Evolutionary conservation across 192 early-diverging fungal genomes (phyloP).

Genomic region (Coemansia sp.): DNA sequence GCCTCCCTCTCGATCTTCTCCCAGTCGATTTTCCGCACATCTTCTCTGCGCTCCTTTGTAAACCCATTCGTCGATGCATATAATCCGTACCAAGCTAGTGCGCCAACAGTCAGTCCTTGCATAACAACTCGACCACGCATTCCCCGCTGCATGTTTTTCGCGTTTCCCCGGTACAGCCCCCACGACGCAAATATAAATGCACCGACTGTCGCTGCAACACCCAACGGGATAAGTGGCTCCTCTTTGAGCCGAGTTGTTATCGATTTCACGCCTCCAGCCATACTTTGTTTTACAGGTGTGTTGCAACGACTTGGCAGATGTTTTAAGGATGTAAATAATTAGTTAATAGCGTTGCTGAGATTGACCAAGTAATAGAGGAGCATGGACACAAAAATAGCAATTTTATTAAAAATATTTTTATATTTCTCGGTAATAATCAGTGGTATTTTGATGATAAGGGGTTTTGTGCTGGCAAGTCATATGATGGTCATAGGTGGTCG

Average conservation of each 20-base stretch:
- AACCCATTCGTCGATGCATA: background rate
- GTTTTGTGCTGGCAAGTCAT: too few species aligned
- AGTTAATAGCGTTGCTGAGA: too few species aligned
- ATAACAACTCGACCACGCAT: constrained; percentile 47
- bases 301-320: too few species aligned
- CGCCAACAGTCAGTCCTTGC: constrained; percentile 43
- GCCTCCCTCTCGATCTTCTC: constrained; percentile 40
- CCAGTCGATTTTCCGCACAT: constrained; percentile 45
- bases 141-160: constrained; percentile 32
- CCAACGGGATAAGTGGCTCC: constrained; percentile 44
- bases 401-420: background rate
- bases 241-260: constrained; percentile 30
- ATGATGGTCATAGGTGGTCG: too few species aligned
- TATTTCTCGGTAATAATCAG: background rate
- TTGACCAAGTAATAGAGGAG: too few species aligned
- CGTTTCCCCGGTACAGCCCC: constrained; percentile 29
- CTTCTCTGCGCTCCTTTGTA: constrained; percentile 1
- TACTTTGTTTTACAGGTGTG: background rate
- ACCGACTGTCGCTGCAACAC: constrained; percentile 29
- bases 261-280: constrained; percentile 13
- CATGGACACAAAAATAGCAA: too few species aligned
- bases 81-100: constrained; percentile 33
- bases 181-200: constrained; percentile 42
- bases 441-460: background rate
- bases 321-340: too few species aligned